Evolutionary conservation across 306 rosid genomes (phyloP).

Genomic region (Sphenostylis stenocarpa): DNA sequence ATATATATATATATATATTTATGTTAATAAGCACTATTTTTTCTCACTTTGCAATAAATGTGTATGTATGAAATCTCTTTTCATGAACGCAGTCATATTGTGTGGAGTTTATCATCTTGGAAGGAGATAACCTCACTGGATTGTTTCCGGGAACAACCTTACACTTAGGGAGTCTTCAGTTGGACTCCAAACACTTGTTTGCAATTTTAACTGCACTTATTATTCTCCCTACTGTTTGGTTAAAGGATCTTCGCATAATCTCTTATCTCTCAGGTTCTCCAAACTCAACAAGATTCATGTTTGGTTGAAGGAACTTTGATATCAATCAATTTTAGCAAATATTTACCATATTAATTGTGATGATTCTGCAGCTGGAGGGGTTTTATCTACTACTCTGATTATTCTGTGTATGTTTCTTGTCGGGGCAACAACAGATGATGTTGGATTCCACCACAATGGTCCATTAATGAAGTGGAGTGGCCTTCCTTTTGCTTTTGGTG

Average conservation of each 20-base stretch:
- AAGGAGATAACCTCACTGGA: constrained; percentile 81
- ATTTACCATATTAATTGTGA: constrained; percentile 15
- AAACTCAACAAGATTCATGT: constrained; percentile 9
- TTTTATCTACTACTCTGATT: constrained; percentile 53
- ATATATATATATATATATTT: background rate
- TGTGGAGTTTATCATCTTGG: constrained; percentile 78
- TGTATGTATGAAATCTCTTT: background rate
- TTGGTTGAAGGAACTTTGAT: background rate
- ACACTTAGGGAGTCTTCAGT: constrained; percentile 46
- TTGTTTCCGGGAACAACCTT: constrained; percentile 72
- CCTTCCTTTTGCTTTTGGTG: constrained; percentile 77
- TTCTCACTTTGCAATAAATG: background rate
- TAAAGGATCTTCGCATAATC: constrained; percentile 70
- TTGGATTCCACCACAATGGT: constrained; percentile 64
- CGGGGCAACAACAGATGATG: constrained; percentile 58
- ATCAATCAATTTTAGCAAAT: background rate
- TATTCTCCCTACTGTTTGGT: constrained; percentile 83
- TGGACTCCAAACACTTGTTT: constrained; percentile 68
- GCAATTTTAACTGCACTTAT: constrained; percentile 62
- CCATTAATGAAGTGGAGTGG: constrained; percentile 62
- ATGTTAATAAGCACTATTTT: background rate
- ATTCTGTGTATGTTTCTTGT: constrained; percentile 49
- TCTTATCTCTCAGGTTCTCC: constrained; percentile 74
- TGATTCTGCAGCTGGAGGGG: constrained; percentile 75
- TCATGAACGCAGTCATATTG: constrained; percentile 61